A percentile compares a stretch with the other conserved stretches of the same genome.
Evolutionary conservation across 1,139 yeast genomes (phyloP).

Genomic region (Eremothecium gossypii): DNA sequence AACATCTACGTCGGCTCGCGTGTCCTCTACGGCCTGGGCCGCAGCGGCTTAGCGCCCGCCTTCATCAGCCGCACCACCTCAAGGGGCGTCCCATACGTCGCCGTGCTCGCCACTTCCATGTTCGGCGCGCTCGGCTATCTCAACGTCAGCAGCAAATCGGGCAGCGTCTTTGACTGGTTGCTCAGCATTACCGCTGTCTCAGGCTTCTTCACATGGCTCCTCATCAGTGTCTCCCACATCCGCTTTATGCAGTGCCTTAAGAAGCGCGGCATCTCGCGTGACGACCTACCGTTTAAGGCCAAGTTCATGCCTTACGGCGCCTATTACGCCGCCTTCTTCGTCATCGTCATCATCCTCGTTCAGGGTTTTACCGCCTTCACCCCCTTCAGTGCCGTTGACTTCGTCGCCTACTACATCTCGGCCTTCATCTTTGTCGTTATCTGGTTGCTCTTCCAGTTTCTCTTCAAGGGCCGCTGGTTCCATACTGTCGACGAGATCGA

Average conservation of each 20-base stretch:
- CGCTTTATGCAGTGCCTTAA: slow-evolving; percentile 58
- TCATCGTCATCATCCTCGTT: slow-evolving; percentile 47
- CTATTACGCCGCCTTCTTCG: slow-evolving; percentile 42
- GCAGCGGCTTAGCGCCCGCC: slow-evolving; percentile 52
- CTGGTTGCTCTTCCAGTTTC: slow-evolving; percentile 47
- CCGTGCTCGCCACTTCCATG: slow-evolving; percentile 49
- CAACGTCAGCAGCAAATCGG: slow-evolving; percentile 49
- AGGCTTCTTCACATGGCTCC: slow-evolving; percentile 67
- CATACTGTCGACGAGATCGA: slow-evolving; percentile 47
- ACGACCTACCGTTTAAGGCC: slow-evolving; percentile 65
- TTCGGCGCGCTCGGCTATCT: slow-evolving; percentile 64
- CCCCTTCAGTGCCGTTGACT: slow-evolving; percentile 41
- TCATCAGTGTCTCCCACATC: slow-evolving; percentile 55
- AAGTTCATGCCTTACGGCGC: slow-evolving; percentile 54
- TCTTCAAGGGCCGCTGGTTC: slow-evolving; percentile 32
- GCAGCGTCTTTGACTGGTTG: slow-evolving; percentile 72
- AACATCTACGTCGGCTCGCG: slow-evolving; percentile 73
- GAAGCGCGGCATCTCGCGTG: slow-evolving; percentile 50
- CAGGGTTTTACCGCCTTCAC: slow-evolving; percentile 54
- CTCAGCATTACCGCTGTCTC: slow-evolving; percentile 73
- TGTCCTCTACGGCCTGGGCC: slow-evolving; percentile 56
- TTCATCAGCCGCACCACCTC: slow-evolving; percentile 43
- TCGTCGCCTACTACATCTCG: slow-evolving; percentile 62
- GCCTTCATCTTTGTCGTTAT: slow-evolving; percentile 45
- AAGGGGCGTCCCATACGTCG: slow-evolving; percentile 57